Conservation (phyloP, 345 rosid species). For the Eucalyptus cladocalyx region DNA sequence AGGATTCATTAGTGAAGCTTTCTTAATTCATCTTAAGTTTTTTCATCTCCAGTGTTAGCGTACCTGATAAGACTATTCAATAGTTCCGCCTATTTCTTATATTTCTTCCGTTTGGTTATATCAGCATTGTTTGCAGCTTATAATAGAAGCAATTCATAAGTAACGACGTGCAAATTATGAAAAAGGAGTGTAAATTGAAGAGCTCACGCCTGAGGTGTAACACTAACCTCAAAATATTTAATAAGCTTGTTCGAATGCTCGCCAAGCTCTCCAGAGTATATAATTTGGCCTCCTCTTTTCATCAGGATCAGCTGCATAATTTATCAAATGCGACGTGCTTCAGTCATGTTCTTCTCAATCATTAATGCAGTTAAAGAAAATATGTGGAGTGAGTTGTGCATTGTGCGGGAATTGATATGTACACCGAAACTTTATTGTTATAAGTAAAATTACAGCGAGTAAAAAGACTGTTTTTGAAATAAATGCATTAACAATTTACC, state of each 20-base stretch:
- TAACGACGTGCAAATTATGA: neutral
- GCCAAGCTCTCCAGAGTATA: slow-evolving; percentile 47
- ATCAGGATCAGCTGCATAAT: slow-evolving; percentile 36
- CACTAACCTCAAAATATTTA: slow-evolving; percentile 41
- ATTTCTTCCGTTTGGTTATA: neutral
- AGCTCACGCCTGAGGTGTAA: neutral
- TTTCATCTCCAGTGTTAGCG: neutral
- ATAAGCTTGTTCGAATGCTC: slow-evolving; percentile 33
- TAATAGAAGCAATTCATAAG: neutral
- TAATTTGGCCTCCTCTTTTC: slow-evolving; percentile 46
- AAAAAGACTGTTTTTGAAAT: neutral
- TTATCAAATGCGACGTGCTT: neutral
- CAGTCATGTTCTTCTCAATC: neutral
- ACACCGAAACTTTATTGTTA: neutral
- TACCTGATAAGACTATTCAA: neutral
- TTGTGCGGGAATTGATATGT: neutral
- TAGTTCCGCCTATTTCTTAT: neutral
- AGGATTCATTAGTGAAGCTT: neutral
- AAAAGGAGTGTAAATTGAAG: neutral
- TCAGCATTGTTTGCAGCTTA: neutral
- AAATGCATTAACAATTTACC: slow-evolving; percentile 3
- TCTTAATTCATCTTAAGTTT: neutral
- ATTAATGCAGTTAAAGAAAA: neutral
- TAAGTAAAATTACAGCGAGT: neutral
- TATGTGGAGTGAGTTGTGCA: neutral